Evolutionary conservation across 2,329 filamentous ascomycete species (phyloP).

Genomic region (Colletotrichum cuscutae): DNA sequence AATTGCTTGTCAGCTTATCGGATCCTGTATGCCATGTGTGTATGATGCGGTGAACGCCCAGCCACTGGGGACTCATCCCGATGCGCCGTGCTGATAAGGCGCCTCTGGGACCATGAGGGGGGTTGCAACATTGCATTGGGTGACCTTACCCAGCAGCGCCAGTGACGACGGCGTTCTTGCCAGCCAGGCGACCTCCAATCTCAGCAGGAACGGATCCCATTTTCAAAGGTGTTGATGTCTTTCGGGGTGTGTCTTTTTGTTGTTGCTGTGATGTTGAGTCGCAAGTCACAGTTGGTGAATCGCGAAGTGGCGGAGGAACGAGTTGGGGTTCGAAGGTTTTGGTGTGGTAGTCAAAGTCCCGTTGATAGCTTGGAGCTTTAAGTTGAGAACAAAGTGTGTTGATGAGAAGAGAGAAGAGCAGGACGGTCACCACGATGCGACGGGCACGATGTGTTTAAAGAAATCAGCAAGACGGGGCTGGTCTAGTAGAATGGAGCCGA

Average conservation of each 20-base stretch:
- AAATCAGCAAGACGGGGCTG: conserved; percentile 24
- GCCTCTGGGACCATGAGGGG: conserved; percentile 2
- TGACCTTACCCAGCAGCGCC: conserved; percentile 83
- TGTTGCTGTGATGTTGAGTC: conserved; percentile 2
- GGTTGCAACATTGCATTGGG: background rate
- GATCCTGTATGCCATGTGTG: background rate
- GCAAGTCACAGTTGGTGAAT: background rate
- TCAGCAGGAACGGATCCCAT: conserved; percentile 44
- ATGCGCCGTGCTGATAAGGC: conserved; percentile 17
- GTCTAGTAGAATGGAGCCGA: conserved; percentile 27
- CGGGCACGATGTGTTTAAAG: conserved; percentile 27
- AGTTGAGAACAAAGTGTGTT: background rate
- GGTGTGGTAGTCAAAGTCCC: background rate
- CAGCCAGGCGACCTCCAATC: conserved; percentile 60
- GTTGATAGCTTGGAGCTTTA: background rate
- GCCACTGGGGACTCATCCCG: background rate
- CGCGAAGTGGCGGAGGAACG: conserved; percentile 9
- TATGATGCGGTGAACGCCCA: conserved; percentile 8
- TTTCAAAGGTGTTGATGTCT: background rate
- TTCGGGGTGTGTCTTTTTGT: background rate
- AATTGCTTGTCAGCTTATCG: conserved; percentile 24
- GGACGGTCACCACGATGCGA: background rate
- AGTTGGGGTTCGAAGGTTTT: background rate
- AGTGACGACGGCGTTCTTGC: conserved; percentile 79
- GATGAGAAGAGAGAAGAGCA: background rate